Conservation (phyloP, 2,329 filamentous ascomycete genomes). For the Cadophora sp. region DNA sequence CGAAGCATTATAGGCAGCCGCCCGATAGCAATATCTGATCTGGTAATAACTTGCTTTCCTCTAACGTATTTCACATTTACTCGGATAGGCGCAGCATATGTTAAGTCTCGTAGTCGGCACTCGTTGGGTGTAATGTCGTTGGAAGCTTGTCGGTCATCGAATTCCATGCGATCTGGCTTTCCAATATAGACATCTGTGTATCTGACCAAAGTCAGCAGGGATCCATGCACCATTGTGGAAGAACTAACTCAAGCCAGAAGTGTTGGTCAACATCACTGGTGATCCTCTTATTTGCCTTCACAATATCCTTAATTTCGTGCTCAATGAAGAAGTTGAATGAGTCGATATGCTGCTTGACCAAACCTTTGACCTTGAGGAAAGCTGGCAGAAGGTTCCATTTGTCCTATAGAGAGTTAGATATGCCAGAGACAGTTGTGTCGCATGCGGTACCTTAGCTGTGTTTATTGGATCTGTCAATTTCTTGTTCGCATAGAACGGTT, state of each 20-base stretch:
- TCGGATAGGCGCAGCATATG: constrained; percentile 93
- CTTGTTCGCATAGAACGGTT: constrained; percentile 75
- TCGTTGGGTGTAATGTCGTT: constrained; percentile 91
- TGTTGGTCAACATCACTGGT: constrained; percentile 91
- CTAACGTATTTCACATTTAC: constrained; percentile 92
- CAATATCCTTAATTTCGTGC: constrained; percentile 95
- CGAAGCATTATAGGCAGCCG: constrained; percentile 96
- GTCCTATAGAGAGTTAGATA: constrained; percentile 65
- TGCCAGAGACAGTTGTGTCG: not conserved
- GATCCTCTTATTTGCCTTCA: constrained; percentile 87
- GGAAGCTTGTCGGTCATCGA: constrained; percentile 72
- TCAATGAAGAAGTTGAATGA: constrained; percentile 99
- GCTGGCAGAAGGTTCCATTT: constrained; percentile 97
- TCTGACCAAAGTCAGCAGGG: constrained; percentile 34
- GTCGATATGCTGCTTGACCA: constrained; percentile 88
- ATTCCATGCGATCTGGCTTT: constrained; percentile 79
- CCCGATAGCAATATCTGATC: constrained; percentile 81
- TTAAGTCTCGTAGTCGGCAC: constrained; percentile 94
- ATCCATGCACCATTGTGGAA: too few species aligned
- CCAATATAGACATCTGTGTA: constrained; percentile 91
- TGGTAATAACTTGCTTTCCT: constrained; percentile 76
- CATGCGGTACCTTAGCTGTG: constrained; percentile 56
- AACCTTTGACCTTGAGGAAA: constrained; percentile 95
- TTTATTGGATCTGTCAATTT: constrained; percentile 68
- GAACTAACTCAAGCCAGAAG: constrained; percentile 79